Evolutionary conservation across 768 basidiomycete species (phyloP), one percentile per base, ranked within the genome.

Genomic region (Trametopsis cervina): DNA sequence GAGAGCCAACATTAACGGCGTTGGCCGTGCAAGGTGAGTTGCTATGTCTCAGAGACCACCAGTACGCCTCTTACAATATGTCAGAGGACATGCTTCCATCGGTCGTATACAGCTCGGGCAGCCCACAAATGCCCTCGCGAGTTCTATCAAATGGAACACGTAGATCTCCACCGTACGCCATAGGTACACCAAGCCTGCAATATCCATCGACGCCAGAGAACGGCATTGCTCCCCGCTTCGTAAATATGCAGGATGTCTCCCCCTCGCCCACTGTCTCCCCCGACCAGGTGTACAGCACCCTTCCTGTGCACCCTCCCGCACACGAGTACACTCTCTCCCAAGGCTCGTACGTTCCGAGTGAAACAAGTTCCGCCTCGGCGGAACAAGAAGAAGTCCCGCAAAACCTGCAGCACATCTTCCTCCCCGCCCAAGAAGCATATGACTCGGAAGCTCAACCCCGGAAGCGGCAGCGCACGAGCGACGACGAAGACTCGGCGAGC

Each of bases 241-340:
- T 52, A 38, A 47, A 26, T 41, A 20, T 47, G 35, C 46, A 47
- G 24, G 51, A 47, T 11, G 51, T 52, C 22, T 52, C 45, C 15
- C 46, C 51, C 13, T 52, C 51, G 29, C 51, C 51, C 17, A 21
- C 40, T 9, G 50, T 51, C n/a, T 51, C 50, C 21, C 50, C 50
- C 5, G 44, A 51, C 40, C 51, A 47, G 20, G 46, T 42, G 4
- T 52, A 40, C 40, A 35, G 45, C 10, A 47, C 13, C 24, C 46
- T 52, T 21, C 51, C 51, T 9, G 6, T 41, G 29, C 18, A 18
- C n/a, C 43, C 45, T 23, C 40, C 45, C 20, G 17, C 36, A n/a
- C 44, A 24, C 10, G 22, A 15, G 22, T 22, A 26, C 24, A n/a
- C 35, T 2, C 5, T 39, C 26, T n/a, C 49, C 4, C 15, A 12